Conservation (phyloP, 345 rosid species). For the Erysimum cheiranthoides region DNA sequence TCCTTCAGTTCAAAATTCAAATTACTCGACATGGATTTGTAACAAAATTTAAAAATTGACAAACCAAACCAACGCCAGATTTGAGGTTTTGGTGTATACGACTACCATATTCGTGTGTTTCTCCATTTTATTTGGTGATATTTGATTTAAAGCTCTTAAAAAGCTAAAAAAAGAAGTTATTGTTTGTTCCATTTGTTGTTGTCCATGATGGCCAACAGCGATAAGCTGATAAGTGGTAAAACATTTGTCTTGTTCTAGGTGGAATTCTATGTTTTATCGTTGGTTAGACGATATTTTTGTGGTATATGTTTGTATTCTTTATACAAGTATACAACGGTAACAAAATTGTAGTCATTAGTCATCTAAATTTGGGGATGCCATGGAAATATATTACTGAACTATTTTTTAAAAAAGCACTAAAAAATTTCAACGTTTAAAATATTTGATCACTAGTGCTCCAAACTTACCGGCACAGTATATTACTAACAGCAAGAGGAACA, state of each 20-base stretch:
- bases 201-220: neutral
- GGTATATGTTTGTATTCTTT: no score
- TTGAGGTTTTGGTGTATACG: slow-evolving; percentile 1
- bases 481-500: neutral
- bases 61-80: neutral
- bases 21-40: neutral
- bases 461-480: no score
- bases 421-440: neutral
- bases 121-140: neutral
- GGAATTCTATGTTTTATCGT: neutral
- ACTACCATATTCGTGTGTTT: neutral
- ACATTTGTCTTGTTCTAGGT: neutral
- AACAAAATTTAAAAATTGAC: neutral
- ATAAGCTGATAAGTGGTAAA: neutral
- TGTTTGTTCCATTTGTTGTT: neutral
- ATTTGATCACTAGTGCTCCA: neutral
- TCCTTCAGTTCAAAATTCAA: neutral
- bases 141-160: neutral
- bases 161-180: neutral
- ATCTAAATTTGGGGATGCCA: no score
- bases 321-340: no score
- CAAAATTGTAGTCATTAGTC: no score
- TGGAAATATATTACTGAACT: no score
- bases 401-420: no score
- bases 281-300: no score